Percentiles rank a stretch among this genome's conserved stretches.
Evolutionary conservation across 805 yeast genomes (phyloP).

Genomic region (Middelhovenomyces tepae): DNA sequence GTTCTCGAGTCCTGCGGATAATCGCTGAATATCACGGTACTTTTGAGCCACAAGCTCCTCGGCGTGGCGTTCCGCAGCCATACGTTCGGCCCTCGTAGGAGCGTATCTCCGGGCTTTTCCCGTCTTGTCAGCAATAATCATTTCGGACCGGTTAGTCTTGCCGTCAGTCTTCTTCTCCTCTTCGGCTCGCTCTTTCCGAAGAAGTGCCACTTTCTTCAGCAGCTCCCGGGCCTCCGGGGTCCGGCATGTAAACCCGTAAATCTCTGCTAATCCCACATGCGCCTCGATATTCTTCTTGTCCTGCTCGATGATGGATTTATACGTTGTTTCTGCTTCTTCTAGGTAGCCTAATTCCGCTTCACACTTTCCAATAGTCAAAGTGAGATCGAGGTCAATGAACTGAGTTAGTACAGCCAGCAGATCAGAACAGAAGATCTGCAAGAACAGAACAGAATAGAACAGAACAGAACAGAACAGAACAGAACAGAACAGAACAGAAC

Average conservation of each 20-base stretch:
- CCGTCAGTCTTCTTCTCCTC: constrained; percentile 1
- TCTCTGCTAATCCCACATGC: constrained; percentile 73
- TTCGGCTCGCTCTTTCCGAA: constrained; percentile 19
- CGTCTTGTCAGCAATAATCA: too few relatives aligned
- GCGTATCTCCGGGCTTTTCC: constrained; percentile 2
- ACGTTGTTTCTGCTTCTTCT: constrained; percentile 24
- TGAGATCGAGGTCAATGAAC: constrained; percentile 31
- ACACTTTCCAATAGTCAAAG: constrained; percentile 65
- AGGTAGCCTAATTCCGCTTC: constrained; percentile 58
- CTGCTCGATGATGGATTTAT: constrained; percentile 16
- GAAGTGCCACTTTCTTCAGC: constrained; percentile 20
- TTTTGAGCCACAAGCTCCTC: constrained; percentile 48
- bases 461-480: too few relatives aligned
- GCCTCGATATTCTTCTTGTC: constrained; percentile 64
- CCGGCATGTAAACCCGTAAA: constrained; percentile 40
- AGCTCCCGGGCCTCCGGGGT: constrained; percentile 24
- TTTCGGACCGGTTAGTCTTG: neutral
- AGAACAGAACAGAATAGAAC: too few relatives aligned
- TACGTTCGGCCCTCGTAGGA: constrained; percentile 35
- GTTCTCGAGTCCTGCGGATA: constrained; percentile 36
- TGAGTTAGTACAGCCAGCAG: too few relatives aligned
- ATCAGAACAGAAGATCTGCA: too few relatives aligned
- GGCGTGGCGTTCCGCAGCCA: constrained; percentile 49
- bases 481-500: too few relatives aligned
- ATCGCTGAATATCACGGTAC: constrained; percentile 44